Evolutionary conservation across 371 early-diverging fungal species (phyloP), one percentile per base, ranked within the genome.

Genomic region (Smittium mucronatum): DNA sequence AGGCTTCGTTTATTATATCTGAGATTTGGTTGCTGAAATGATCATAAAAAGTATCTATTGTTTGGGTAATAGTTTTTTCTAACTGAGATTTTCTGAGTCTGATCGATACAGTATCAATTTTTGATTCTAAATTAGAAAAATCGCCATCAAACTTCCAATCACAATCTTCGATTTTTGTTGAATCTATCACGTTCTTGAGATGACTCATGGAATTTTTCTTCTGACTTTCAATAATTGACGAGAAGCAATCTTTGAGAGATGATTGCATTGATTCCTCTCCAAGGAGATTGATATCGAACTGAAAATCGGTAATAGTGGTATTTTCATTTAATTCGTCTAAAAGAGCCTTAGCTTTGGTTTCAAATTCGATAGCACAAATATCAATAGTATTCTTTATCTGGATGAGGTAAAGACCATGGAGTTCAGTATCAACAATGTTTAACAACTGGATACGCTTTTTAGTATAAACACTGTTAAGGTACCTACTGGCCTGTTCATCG

Each of bases 401-500:
- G 58, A 88, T 89, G 57, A 92, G 78, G 74, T 87, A 95, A 61
- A 85, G 85, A 1, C 89, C 84, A 63, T 89, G 85, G 59, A 95
- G 82, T 68, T 86, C 86, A 2, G 88, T 82, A 70, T 90, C 84
- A 73, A 94, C 83, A 71, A 88, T 89, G 63, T 76, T 80, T 64
- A 87, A 72, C 80, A 95, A 86, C 21, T 94, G 95, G 0, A 57
- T 60, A 33, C 94, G 88, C 81, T 94, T 95, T 70, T 87, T 87
- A 68, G 86, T 75, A 77, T 93, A 98, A 26, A 96, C 96, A 0
- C 82, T 88, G n/a, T 85, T 74, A 71, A 93, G 88, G 75, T 98
- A 98, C 63, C 98, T 86, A 15, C 88, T 87, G 0, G 95, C 98
- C 66, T 89, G 89, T 71, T 84, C 87, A 74, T 96, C 96, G 75